Evolutionary conservation across 495 filamentous ascomycete species (phyloP).

Genomic region (Penicillium diatomitis): DNA sequence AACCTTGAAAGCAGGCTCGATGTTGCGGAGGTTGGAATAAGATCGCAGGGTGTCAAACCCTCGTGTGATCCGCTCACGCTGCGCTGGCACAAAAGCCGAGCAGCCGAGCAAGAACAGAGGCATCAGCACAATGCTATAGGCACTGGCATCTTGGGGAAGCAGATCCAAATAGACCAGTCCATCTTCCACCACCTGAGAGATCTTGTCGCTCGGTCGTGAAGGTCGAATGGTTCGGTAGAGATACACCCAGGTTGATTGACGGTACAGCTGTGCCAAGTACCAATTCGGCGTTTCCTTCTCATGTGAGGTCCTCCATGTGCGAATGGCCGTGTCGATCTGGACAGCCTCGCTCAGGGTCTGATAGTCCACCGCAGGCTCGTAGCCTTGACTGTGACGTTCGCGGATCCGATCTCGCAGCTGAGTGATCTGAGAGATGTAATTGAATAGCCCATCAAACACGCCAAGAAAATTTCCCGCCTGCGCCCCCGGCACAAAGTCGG

Average conservation of each 20-base stretch:
- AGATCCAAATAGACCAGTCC: conserved; percentile 56
- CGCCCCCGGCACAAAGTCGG: conserved; percentile 64
- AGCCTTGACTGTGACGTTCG: conserved; percentile 48
- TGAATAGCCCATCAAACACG: conserved; percentile 80
- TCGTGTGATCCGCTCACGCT: conserved; percentile 59
- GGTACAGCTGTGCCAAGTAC: conserved; percentile 71
- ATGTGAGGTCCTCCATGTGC: conserved; percentile 66
- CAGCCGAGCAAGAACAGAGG: conserved; percentile 84
- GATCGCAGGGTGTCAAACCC: conserved; percentile 63
- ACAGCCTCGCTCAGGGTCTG: conserved; percentile 63
- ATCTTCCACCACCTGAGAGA: conserved; percentile 68
- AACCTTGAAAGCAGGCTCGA: conserved; percentile 62
- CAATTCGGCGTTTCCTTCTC: conserved; percentile 61
- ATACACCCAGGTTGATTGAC: conserved; percentile 88
- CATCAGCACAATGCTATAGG: conserved; percentile 77
- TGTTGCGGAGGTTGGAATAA: conserved; percentile 75
- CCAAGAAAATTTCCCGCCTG: conserved; percentile 67
- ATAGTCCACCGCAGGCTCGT: conserved; percentile 68
- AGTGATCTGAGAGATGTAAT: conserved; percentile 72
- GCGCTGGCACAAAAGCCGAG: conserved; percentile 60
- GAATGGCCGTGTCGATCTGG: conserved; percentile 67
- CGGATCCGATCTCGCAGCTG: conserved; percentile 70
- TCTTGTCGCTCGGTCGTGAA: conserved; percentile 56
- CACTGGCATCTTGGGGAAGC: conserved; percentile 51
- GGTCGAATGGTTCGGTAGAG: conserved; percentile 77